These are phyloP conservation scores for Lasiosphaeria ovina DNA, from an alignment of 495 filamentous ascomycete genomes.

Conservation along the genomic window DNA sequence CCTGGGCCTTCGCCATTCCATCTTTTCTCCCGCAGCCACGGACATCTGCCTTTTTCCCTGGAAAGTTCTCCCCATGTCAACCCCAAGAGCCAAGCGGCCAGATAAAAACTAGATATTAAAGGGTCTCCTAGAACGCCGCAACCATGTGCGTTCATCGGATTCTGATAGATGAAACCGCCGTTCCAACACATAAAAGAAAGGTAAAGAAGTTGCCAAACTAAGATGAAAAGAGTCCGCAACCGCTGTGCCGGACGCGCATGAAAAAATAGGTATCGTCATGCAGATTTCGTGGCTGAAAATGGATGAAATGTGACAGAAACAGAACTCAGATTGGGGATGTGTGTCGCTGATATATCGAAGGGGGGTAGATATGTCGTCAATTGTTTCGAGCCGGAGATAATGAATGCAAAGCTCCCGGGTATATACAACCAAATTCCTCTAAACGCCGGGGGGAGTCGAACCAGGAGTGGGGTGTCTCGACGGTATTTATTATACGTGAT, in stretches of 20 bases:
- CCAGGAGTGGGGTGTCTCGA: constrained; percentile 19
- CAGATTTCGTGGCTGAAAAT: constrained; percentile 48
- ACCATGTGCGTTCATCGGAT: constrained; percentile 19
- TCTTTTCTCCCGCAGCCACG: constrained; percentile 38
- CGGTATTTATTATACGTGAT: constrained; percentile 33
- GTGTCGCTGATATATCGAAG: constrained; percentile 29
- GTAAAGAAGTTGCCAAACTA: constrained; percentile 16
- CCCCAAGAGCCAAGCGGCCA: constrained; percentile 13
- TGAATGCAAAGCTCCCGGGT: constrained; percentile 24
- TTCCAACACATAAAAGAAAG: constrained; percentile 14
- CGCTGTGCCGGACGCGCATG: constrained; percentile 55
- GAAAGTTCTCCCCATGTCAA: constrained; percentile 7
- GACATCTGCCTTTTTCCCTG: constrained; percentile 29
- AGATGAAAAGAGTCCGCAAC: constrained; percentile 32
- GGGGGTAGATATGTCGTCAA: constrained; percentile 22
- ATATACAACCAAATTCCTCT: constrained; percentile 31
- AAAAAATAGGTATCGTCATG: constrained; percentile 50
- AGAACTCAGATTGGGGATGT: constrained; percentile 22
- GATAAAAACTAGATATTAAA: constrained; percentile 37
- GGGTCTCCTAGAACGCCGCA: constrained; percentile 17
- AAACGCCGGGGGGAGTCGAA: constrained; percentile 29
- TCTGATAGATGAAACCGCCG: constrained; percentile 22
- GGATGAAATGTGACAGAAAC: constrained; percentile 46
- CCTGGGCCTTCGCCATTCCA: constrained; percentile 48
- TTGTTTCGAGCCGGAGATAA: constrained; percentile 8